Percentiles rank a stretch among this genome's conserved stretches.
phyloP scores from a whole-genome alignment of 140 eudicot genomes.

The Eryngium alpinum region DNA sequence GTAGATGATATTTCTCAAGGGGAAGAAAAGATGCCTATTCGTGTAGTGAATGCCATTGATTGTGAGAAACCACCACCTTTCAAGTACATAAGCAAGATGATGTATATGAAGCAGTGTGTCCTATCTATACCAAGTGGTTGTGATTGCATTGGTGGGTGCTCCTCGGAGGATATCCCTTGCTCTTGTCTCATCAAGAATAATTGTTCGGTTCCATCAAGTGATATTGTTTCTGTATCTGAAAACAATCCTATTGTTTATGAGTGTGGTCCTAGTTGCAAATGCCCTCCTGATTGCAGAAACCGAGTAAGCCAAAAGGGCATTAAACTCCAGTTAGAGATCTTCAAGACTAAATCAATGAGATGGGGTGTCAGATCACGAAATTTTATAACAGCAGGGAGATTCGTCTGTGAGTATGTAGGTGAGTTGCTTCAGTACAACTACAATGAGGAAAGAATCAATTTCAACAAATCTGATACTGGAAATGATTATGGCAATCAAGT shows the following conservation, averaged over 20 bases:
- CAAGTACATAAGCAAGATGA: conserved; percentile 25
- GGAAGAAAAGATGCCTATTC: conserved; percentile 21
- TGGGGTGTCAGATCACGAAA: conserved; percentile 36
- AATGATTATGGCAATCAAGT: not conserved
- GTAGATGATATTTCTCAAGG: conserved; percentile 26
- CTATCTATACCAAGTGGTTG: conserved; percentile 20
- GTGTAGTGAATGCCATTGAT: conserved; percentile 25
- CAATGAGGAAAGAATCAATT: conserved; percentile 19
- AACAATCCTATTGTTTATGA: conserved; percentile 27
- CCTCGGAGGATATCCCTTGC: conserved; percentile 17
- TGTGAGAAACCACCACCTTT: conserved; percentile 30
- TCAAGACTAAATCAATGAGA: conserved; percentile 21
- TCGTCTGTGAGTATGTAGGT: conserved; percentile 32
- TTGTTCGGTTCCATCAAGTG: conserved; percentile 16
- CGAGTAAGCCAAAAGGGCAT: conserved; percentile 29
- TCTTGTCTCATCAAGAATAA: conserved; percentile 27
- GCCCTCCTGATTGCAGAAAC: conserved; percentile 31
- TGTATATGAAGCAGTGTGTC: conserved; percentile 12
- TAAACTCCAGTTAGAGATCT: conserved; percentile 22
- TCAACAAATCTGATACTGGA: conserved; percentile 21
- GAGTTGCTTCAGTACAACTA: conserved; percentile 27
- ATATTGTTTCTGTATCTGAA: conserved; percentile 17
- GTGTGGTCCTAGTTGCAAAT: conserved; percentile 31
- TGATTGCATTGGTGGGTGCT: conserved; percentile 21
- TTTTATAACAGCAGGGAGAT: conserved; percentile 26